phyloP scores from a whole-genome alignment of 306 rosid species.

The Astragalus membranaceus region DNA sequence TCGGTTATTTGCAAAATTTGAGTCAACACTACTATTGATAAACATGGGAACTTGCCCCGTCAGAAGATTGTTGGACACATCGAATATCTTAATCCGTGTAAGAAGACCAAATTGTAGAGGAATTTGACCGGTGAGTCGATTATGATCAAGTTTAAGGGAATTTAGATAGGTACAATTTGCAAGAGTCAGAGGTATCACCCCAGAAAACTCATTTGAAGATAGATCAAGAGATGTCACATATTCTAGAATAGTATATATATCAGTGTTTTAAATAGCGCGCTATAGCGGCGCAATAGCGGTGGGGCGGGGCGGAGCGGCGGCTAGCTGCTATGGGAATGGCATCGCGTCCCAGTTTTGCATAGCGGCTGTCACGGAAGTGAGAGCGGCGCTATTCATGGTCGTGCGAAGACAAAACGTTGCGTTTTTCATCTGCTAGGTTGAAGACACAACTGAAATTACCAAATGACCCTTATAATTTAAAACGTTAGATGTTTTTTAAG shows the following conservation, averaged over 20 bases:
- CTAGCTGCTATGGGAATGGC: too few relatives aligned
- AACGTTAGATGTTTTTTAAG: too few relatives aligned
- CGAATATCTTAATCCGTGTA: conserved; percentile 33
- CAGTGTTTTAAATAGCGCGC: too few relatives aligned
- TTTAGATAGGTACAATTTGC: conserved; percentile 52
- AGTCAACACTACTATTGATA: fast-evolving
- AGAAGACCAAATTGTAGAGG: conserved; percentile 43
- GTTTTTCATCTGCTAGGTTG: too few relatives aligned
- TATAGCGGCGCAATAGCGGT: too few relatives aligned
- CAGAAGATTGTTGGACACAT: conserved; percentile 52
- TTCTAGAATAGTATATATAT: conserved; percentile 1
- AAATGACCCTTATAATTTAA: too few relatives aligned
- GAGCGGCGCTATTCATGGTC: too few relatives aligned
- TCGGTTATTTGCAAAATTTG: conserved; percentile 45
- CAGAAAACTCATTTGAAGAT: conserved; percentile 56
- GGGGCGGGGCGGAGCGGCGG: too few relatives aligned
- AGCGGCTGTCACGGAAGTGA: too few relatives aligned
- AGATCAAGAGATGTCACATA: conserved; percentile 49
- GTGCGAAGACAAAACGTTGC: too few relatives aligned
- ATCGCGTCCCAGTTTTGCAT: too few relatives aligned
- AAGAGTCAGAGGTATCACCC: conserved; percentile 38
- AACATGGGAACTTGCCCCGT: conserved; percentile 52
- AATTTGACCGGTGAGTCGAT: conserved; percentile 53
- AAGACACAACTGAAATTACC: too few relatives aligned
- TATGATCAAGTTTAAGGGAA: conserved; percentile 49